Evolutionary conservation across 2,329 filamentous ascomycete genomes (phyloP), one percentile per base, ranked within the genome.

Genomic region (Thermochaetoides dissita): DNA sequence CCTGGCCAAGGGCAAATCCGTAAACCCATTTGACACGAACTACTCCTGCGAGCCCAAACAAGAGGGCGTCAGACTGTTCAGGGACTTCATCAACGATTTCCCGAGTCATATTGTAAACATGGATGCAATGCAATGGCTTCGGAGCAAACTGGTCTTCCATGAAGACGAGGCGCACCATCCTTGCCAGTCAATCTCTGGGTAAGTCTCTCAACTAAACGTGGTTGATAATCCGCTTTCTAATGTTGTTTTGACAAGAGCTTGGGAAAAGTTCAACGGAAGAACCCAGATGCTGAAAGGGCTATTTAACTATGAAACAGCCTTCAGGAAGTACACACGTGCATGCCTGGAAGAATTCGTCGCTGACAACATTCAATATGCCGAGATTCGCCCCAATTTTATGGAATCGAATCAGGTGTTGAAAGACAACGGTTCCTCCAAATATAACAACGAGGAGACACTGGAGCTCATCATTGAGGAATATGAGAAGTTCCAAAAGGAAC

Each of bases 201-300:
- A 24, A 24, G 17, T 24, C 17, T 24, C 17, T 24, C 17, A 24
- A 5, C 17, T 24, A 24, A 24, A 24, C 17, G 5, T 5, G 17
- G 3, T 24, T 3, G 3, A 24, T 24, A 5, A 24, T 24, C 17
- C 3, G 17, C 17, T 24, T 24, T 24, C 17, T 24, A 24, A 24
- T 24, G 17, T 24, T 24, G 5, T 24, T 5, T 24, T 24, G 40
- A 32, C 33, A 6, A 45, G 44, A 1, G 47, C 38, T 41, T 77
- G 73, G 73, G 63, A 67, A 44, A 70, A 69, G 51, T 87, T 86
- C 58, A 82, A 83, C 49, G 69, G 71, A 38, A 69, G 78, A 4
- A 84, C 80, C 3, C 69, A 77, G 39, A 79, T 80, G 63, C 82
- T 84, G 69, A 84, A 84, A 54, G 80, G 80, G 0, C 63, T 84